Base-by-base conservation (phyloP, 192 early-diverging fungal genomes). In the Coemansia sp. region DNA sequence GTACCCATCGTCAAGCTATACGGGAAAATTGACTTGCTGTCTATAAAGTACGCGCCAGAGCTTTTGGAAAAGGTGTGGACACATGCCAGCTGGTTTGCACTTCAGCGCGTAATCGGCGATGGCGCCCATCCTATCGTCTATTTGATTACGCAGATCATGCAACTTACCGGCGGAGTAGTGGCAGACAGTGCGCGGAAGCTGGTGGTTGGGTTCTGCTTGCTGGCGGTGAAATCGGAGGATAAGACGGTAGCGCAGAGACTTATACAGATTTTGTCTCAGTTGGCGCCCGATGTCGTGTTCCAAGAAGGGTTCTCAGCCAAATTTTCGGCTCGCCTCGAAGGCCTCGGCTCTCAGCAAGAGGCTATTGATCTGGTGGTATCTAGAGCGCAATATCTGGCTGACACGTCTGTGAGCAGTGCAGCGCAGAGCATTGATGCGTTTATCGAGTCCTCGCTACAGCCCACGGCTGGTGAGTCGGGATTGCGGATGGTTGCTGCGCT, bases 41-140 rank as follows among this genome's bases (percentile, higher is more conserved):
- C 82, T 0, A 43, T 29, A 11, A 77, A 73, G 49, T 69, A 77
- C 49, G 78, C 74, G 31, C 16, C 57, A 1, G 42, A 52, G 27
- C 66, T 85, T 65, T 55, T 85, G 41, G 65, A 42, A 0, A 69
- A 72, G 15, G 63, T 85, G 13, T 85, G 82, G 82, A 69, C 77
- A 15, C 82, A 85, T 51, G 55, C 82, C 31, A 77, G 78, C 59
- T 85, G 82, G 82, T 85, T 85, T 66, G 74, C 82, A 5, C 63
- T 80, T 24, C 68, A 77, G 42, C 68, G 78, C 31, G 38, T 74
- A 16, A 57, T 66, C 27, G 67, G 69, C 63, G 62, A 55, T 40
- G 62, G 74, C 3, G 51, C 67, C 12, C 49, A 42, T 6, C 72
- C 82, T 9, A 63, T 84, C 9, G 77, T 84, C 1, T 49, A 60